Base-by-base conservation (phyloP, 495 filamentous ascomycete species). In the Penicillium diatomitis region DNA sequence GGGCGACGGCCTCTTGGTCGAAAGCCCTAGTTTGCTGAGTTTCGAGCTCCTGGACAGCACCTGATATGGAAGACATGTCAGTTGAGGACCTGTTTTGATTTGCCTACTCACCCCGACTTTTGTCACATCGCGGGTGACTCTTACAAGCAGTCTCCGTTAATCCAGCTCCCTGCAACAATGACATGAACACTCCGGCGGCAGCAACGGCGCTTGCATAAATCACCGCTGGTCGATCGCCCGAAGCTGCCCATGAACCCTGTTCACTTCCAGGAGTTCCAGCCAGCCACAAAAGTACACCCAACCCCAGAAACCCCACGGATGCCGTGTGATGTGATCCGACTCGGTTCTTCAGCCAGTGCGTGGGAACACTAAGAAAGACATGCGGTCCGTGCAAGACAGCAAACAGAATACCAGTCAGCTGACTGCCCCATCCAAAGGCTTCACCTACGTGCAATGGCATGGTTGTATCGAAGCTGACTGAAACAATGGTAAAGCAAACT, bases 391-490 rank as follows among this genome's bases (percentile, higher is more conserved):
- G 32, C 31, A 45, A 33, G 28, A 45, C 6, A 8, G 12, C n/a
- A 10, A 45, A 45, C 6, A 45, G 32, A 9, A 45, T 12, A 8
- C 42, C 42, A 8, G 42, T 35, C n/a, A 20, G 31, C 4, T 33
- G 11, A 28, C 31, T 45, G 6, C 32, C 32, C 42, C 32, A 45
- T n/a, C 35, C 11, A 28, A 45, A 45, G 8, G 28, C 20, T 12
- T 12, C 20, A 3, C n/a, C 8, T 6, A 45, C 32, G 28, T 45
- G 42, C 6, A 45, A 8, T 10, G 42, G 42, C 3, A 45, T 6
- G 31, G 42, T 45, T 4, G 42, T 45, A 12, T 45, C 42, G 42
- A 45, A 45, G 42, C 42, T 45, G 6, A 35, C 42, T 7, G 32
- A 20, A 4, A 45, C 42, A n/a, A 35, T 45, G 6, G 42, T 30